These are phyloP conservation scores for Gonapodya sp. DNA, from an alignment of 192 early-diverging fungal species.

Conservation along the genomic window DNA sequence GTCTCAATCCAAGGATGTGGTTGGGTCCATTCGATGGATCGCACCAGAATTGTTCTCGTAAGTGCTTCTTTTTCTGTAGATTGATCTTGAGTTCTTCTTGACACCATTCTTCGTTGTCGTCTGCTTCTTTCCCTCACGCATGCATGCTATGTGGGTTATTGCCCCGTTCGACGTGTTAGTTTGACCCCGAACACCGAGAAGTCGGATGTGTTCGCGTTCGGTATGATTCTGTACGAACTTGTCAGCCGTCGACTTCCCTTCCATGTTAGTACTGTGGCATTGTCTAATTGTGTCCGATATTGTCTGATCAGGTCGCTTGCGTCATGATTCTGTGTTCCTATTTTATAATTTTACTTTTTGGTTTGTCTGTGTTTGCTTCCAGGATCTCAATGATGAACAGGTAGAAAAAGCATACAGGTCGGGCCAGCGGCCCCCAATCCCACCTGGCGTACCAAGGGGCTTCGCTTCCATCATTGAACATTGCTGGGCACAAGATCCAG, in stretches of 20 bases:
- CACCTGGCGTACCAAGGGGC: not conserved
- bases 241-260: not conserved
- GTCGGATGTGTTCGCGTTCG: not conserved
- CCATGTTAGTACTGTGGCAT: not conserved
- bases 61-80: too few species aligned
- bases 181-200: not conserved
- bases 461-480: not conserved
- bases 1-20: not conserved
- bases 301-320: too few species aligned
- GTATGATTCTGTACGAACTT: not conserved
- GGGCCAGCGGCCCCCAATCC: not conserved
- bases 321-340: not conserved
- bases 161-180: too few species aligned
- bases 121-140: too few species aligned
- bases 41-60: not conserved
- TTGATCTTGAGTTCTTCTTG: too few species aligned
- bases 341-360: not conserved
- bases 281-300: too few species aligned
- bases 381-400: not conserved
- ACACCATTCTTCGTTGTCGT: too few species aligned
- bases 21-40: not conserved
- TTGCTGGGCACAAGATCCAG: conserved; percentile 3
- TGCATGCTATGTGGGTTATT: too few species aligned
- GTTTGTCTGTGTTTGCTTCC: not conserved
- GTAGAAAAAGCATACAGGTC: not conserved